A percentile compares a stretch with the other conserved stretches of the same genome.
Evolutionary conservation across 2,329 filamentous ascomycete genomes (phyloP).

Genomic region (Trichoderma pleuroti): DNA sequence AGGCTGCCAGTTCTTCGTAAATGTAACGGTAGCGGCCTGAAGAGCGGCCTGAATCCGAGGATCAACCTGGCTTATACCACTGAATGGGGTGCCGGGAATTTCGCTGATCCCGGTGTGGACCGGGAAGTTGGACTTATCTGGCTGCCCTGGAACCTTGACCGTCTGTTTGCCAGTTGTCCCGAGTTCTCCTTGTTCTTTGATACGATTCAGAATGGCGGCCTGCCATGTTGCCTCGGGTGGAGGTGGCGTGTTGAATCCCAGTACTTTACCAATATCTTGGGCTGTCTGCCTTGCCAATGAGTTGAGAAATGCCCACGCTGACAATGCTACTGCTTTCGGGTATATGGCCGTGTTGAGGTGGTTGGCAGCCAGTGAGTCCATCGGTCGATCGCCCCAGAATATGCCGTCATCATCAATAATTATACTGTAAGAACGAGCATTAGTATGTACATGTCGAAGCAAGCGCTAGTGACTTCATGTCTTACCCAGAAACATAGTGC

Average conservation of each 20-base stretch:
- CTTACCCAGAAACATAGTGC: conserved; percentile 58
- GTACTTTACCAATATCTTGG: conserved; percentile 39
- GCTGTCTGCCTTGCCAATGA: conserved; percentile 46
- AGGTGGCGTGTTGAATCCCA: conserved; percentile 40
- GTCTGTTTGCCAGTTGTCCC: conserved; percentile 26
- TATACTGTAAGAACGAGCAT: conserved; percentile 38
- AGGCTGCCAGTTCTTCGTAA: conserved; percentile 46
- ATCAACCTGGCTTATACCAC: conserved; percentile 34
- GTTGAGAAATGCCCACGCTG: conserved; percentile 50
- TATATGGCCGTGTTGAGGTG: conserved; percentile 49
- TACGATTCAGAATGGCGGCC: conserved; percentile 29
- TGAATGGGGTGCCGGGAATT: conserved; percentile 28
- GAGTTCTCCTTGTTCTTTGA: conserved; percentile 27
- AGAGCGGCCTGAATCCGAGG: conserved; percentile 33
- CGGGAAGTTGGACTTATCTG: conserved; percentile 27
- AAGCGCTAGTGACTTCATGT: not conserved
- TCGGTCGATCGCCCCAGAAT: conserved; percentile 44
- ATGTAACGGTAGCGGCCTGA: conserved; percentile 35
- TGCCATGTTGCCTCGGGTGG: conserved; percentile 33
- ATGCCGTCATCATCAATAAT: conserved; percentile 48
- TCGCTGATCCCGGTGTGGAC: conserved; percentile 27
- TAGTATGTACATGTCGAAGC: conserved; percentile 18
- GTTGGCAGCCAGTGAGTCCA: conserved; percentile 47
- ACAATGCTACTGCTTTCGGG: conserved; percentile 49
- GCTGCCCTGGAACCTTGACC: conserved; percentile 24